Base-by-base conservation (phyloP, 2,329 filamentous ascomycete species). In the Trichoderma brevicompactum region DNA sequence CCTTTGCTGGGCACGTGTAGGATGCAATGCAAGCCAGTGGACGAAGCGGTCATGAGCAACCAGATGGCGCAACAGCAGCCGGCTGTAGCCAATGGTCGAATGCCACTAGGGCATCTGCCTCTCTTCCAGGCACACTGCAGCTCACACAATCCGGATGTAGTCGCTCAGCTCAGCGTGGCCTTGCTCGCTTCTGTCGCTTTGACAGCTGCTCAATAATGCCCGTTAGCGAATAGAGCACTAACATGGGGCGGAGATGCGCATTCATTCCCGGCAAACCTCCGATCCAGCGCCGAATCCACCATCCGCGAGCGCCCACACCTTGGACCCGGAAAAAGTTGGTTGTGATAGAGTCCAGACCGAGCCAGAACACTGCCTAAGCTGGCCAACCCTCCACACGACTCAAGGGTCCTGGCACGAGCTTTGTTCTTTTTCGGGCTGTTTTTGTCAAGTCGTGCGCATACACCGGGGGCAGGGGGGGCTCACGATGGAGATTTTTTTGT, bases 301-400 rank as follows among this genome's bases (percentile, higher is more conserved):
- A 64, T 61, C 65, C 23, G 53, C 58, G 58, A 36, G 54, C 58
- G 28, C 49, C 48, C 59, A 53, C 59, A 43, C n/a, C 19, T 36
- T 67, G 28, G 61, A 43, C 28, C 44, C 32, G 52, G 55, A 44
- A 44, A 64, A 62, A 62, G 36, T 13, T 38, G n/a, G 46, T 43
- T 32, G 48, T n/a, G 15, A 65, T 28, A 46, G 49, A 66, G 66
- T 68, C 67, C 62, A 68, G 67, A 68, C 67, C 67, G 63, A 64
- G 65, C 67, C 67, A 67, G 67, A 68, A 65, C 64, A 36, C 41
- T 9, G 50, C 46, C 49, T 44, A 44, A 63, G 49, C 23, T 34
- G 28, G 40, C n/a, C 23, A 13, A 12, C 19, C 63, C 56, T 60
- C 54, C 63, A 54, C 63, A 65, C 38, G 55, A 60, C 3, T 38